Base-by-base conservation (phyloP, 1,284 basidiomycete species). In the Porphyrellus sp. region DNA sequence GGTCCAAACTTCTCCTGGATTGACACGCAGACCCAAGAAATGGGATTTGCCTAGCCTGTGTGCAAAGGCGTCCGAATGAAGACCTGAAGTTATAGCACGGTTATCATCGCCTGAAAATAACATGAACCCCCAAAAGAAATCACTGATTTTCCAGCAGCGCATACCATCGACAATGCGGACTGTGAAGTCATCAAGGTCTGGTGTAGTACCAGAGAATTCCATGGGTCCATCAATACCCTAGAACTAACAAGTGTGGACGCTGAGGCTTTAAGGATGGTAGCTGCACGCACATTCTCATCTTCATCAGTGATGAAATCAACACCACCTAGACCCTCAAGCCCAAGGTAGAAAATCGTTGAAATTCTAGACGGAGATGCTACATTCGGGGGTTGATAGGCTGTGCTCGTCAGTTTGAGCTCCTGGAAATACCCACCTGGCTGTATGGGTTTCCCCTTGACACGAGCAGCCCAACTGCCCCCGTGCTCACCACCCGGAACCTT, bases 401-500 rank as follows among this genome's bases (percentile, higher is more conserved):
- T 40, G 13, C 43, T 25, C 21, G 28, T 13, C 21, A 8, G 33
- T 33, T 47, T 21, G 20, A 28, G 5, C 35, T 33, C 12, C 18
- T n/a, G 20, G n/a, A 51, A 43, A 39, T 25, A 68, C 79, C 54
- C 55, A 91, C 90, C 72, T 55, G 74, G 67, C 55, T 89, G 75
- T 21, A 97, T 75, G 18, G 92, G 89, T 63, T 85, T 80, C 18
- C 94, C 93, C 63, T 86, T 88, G 55, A 98, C 80, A 47, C 95
- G 82, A 6, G 86, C 89, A 60, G 87, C 92, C 94, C 94, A 98
- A 68, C 87, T 91, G 16, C 91, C 91, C 8, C 92, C 91, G 65
- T 87, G 80, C 23, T 80, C 77, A 15, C 90, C 91, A 30, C 85
- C 87, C 13, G 85, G 77, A 30, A 91, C 75, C 70, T 96, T 96